Evolutionary conservation across 108 stramenopile genomes (phyloP), one percentile per base, ranked within the genome.

Genomic region (Conticribra guillardii): DNA sequence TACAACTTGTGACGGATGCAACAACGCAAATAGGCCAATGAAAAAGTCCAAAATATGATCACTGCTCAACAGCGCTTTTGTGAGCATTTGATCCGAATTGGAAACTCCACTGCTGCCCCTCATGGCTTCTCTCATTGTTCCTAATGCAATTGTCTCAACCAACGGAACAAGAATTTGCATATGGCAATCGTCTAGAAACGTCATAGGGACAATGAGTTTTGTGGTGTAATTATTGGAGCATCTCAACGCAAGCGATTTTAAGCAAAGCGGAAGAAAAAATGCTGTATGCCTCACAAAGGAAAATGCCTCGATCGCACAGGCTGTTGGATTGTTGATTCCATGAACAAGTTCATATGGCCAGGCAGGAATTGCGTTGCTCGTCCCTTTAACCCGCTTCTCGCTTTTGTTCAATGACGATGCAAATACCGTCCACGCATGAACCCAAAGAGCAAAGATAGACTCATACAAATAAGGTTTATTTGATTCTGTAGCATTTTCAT

Each of bases 1-100:
- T 41, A 67, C 48, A 60, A 79, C 63, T 37, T 95, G 94, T 14
- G 86, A 84, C 14, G 94, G 88, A 64, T 95, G 94, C 0, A 95
- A 17, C 34, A 92, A 54, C 32, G 91, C 49, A 61, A 80, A 73
- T 15, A 91, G 69, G 19, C 94, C 91, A 45, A 83, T 64, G 18
- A 92, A 34, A 60, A 92, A 95, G 31, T 95, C 94, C 50, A 89
- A 28, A 1, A 85, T 69, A 30, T 23, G 22, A 18, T 84, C 81
- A 9, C 64, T 71, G 9, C 52, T 70, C 1, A 30, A 32, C 17
- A 89, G 56, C 21, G 84, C 82, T 23, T 66, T 60, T 1, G 63
- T 32, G 14, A 92, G 51, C 61, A 69, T 63, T 23, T 62, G 67
- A 51, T 89, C 84, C 14, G 67, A 48, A 31, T 74, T 73, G 34